A percentile compares a stretch with the other conserved stretches of the same genome.
Evolutionary conservation across 345 rosid genomes (phyloP).

Genomic region (Isatis tinctoria): DNA sequence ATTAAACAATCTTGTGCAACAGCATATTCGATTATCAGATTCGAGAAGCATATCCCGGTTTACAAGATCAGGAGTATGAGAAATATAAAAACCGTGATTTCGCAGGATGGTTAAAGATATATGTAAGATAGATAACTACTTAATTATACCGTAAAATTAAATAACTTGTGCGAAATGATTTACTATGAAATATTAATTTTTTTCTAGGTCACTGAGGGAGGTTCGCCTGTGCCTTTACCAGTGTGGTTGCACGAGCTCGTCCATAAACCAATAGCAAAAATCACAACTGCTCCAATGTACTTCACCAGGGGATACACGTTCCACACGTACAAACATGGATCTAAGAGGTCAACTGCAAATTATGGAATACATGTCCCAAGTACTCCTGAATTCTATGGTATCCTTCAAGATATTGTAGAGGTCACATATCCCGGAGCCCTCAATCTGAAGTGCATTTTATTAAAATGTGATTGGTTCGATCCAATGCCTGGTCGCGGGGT

Average conservation of each 20-base stretch:
- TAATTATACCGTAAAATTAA: no score
- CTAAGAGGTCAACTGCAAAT: background rate
- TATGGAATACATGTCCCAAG: background rate
- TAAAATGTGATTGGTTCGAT: background rate
- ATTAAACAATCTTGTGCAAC: no score
- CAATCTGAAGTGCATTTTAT: background rate
- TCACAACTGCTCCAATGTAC: background rate
- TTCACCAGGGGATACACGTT: background rate
- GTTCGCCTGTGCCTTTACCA: background rate
- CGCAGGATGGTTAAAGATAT: no score
- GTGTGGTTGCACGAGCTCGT: background rate
- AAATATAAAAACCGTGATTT: no score
- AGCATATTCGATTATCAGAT: no score
- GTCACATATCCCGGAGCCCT: background rate
- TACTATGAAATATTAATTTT: background rate
- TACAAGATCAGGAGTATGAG: no score
- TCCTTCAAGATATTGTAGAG: background rate
- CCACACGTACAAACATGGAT: background rate
- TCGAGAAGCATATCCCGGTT: no score
- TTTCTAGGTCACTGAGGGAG: background rate
- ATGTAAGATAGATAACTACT: no score
- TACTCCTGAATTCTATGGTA: background rate
- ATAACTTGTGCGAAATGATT: background rate
- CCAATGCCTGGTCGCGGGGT: background rate
- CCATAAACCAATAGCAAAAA: background rate